Evolutionary conservation across 495 filamentous ascomycete species (phyloP).

Genomic region (Talaromyces proteolyticus): DNA sequence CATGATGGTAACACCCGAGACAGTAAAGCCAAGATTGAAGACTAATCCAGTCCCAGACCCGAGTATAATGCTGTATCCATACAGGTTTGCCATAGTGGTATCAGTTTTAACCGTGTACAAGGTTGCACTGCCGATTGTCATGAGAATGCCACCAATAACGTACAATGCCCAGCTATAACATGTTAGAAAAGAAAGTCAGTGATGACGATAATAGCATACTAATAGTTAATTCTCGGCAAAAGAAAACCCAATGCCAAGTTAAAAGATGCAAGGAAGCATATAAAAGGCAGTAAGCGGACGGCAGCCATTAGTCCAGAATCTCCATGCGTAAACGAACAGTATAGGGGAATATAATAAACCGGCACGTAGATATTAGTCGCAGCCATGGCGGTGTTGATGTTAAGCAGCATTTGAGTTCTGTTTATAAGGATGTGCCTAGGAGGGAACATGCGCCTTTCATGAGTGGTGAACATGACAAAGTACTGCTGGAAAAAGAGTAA

Average conservation of each 20-base stretch:
- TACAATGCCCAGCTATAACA: slow-evolving; percentile 22
- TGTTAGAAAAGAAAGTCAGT: slow-evolving; percentile 19
- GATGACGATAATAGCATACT: slow-evolving; percentile 51
- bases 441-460: slow-evolving; percentile 46
- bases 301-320: slow-evolving; percentile 28
- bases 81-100: slow-evolving; percentile 19
- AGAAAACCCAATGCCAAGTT: slow-evolving; percentile 40
- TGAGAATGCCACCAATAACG: slow-evolving; percentile 39
- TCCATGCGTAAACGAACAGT: slow-evolving; percentile 36
- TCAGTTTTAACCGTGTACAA: slow-evolving; percentile 34
- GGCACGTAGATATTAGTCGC: slow-evolving; percentile 11
- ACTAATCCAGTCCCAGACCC: slow-evolving; percentile 33
- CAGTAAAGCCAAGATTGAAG: slow-evolving; percentile 41
- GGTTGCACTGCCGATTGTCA: neutral
- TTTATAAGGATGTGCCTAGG: slow-evolving; percentile 33
- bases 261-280: slow-evolving; percentile 16
- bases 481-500: slow-evolving; percentile 45
- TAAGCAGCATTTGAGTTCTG: slow-evolving; percentile 13
- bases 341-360: slow-evolving; percentile 46
- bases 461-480: slow-evolving; percentile 43
- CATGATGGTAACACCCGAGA: slow-evolving; percentile 28
- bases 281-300: slow-evolving; percentile 26
- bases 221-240: slow-evolving; percentile 32
- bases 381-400: slow-evolving; percentile 2
- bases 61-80: slow-evolving; percentile 25